These are phyloP conservation scores for Fagopyrum tataricum DNA, from an alignment of 148 eudicot species.

Conservation along the genomic window DNA sequence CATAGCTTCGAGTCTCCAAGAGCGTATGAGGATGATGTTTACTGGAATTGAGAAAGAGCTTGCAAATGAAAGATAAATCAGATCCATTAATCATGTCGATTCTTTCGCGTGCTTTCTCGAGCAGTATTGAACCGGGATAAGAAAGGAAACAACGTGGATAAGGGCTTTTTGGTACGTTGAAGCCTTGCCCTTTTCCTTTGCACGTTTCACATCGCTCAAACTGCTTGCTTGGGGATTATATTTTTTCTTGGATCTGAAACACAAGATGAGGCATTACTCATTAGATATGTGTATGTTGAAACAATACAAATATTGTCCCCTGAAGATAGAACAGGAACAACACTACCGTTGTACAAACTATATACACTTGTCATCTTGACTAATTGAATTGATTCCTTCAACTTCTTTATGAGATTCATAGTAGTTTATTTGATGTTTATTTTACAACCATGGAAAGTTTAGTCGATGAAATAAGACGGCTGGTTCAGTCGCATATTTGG, in stretches of 20 bases:
- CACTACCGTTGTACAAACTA: conserved; percentile 1
- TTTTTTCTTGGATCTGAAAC: neutral
- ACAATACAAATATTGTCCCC: neutral
- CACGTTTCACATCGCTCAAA: neutral
- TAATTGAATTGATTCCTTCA: conserved; percentile 4
- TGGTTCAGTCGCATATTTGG: no score
- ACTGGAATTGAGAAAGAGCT: conserved; percentile 72
- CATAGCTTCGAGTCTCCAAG: conserved; percentile 56
- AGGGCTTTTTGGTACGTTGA: conserved; percentile 3
- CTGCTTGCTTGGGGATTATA: neutral
- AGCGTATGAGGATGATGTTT: conserved; percentile 65
- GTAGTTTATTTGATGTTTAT: neutral
- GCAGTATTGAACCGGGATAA: neutral
- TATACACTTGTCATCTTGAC: neutral
- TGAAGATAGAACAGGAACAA: neutral
- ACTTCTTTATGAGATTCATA: neutral
- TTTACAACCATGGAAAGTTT: neutral
- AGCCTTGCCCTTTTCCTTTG: neutral
- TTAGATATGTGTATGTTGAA: neutral
- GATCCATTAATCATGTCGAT: neutral
- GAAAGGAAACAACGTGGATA: neutral
- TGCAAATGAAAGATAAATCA: conserved; percentile 29
- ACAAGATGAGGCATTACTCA: neutral
- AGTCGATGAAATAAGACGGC: neutral
- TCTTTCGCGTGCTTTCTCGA: neutral